Evolutionary conservation across 2,329 filamentous ascomycete species (phyloP), one percentile per base, ranked within the genome.

Genomic region (Penicillium sp.): DNA sequence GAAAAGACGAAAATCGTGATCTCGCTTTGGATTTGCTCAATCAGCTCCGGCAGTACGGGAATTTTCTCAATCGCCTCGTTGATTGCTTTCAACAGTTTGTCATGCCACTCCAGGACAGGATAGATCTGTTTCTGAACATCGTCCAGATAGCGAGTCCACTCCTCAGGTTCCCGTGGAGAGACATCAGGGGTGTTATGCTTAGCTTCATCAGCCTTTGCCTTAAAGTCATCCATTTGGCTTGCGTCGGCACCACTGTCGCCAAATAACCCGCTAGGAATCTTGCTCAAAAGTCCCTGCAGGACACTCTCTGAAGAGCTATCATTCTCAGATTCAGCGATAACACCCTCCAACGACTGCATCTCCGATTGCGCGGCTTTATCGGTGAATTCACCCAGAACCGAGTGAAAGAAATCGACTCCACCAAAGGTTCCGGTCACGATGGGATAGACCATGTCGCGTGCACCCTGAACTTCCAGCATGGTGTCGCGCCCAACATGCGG

Each of bases 361-460:
- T 98, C 93, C 59, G 90, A 95, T 73, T 97, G 93, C 29, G 89
- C 93, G 58, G 93, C 81, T 78, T 96, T 96, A 76, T 97, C 93
- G 39, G 89, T 90, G 51, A 96, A 86, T 65, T 87, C 85, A 54
- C 85, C 85, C 63, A 86, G 90, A 29, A 96, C 92, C 1, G 90
- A 95, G 78, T 96, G 91, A 59, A 96, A 79, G 77, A 97, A 97
- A 70, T 97, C 93, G 14, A 96, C 93, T 61, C 93, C 93, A 60
- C 93, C 93, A 74, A 97, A 97, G 7, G 93, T 97, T 58, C 93
- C 93, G 1, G 93, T 97, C 45, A 96, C 84, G 59, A 93, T 79
- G 7, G 93, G 93, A 67, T 90, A 96, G 59, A 96, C 90, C 4
- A 82, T 70, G 33, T 81, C 71, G 22, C 82, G 81, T 56, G 84